Base-by-base conservation (phyloP, 352 stramenopile species). In the Phytopythium vexans region DNA sequence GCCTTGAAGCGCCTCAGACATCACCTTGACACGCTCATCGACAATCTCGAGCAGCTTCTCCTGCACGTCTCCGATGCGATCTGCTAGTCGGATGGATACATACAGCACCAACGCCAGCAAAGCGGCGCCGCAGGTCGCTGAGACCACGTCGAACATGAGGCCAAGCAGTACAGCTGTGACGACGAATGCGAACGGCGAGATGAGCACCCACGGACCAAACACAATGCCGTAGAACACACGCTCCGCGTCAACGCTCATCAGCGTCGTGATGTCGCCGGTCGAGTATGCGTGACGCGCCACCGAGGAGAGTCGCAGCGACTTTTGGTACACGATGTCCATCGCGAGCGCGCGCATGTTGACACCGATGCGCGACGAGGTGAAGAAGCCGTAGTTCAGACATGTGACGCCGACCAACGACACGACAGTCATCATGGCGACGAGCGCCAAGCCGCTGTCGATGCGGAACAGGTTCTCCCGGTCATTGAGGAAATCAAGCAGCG, bases 1-100 rank as follows among this genome's bases (percentile, higher is more conserved):
- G 3, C 90, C 92, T 10, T 84, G 61, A 5, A 98, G 71, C 14
- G 95, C 82, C 70, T 98, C 94, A 40, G 90, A 96, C 43, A 93
- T 92, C 61, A 97, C 83, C 66, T 96, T 95, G 27, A 98, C 88
- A 6, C 92, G 77, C 9, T 86, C 66, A 7, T 78, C 44, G 38
- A 96, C 81, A 21, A 68, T 53, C 0, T 12, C 42, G n/a, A 70
- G 45, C 31, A 70, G 31, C 16, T 60, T 14, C 6, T 35, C 57
- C 15, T 67, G 60, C 2, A 60, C 15, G 10, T 21, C 14, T 2
- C 59, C 61, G 21, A 59, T 58, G n/a, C 21, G 15, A 21, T 46
- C 49, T 0, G 52, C 52, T 21, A 50, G 43, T 34, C 15, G 21
- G 14, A 57, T 44, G 14, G 57, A 62, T 1, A 62, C 33, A 35